Conservation (phyloP, 345 rosid genomes). For the Carallia pectinifolia region DNA sequence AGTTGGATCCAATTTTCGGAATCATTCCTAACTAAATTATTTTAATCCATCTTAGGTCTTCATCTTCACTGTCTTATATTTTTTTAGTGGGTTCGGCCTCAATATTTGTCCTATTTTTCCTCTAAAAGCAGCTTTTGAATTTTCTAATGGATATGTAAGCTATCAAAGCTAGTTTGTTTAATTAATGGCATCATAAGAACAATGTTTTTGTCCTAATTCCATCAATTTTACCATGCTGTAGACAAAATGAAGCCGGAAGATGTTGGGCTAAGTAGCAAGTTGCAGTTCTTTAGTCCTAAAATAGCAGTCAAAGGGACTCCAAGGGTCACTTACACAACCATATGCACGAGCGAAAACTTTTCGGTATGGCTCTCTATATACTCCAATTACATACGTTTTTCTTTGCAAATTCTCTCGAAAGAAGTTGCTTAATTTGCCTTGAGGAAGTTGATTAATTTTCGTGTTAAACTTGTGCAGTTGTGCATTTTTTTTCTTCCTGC, state of each 20-base stretch:
- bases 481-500: conserved; percentile 70
- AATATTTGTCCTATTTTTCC: too few species aligned
- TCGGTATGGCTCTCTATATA: conserved; percentile 36
- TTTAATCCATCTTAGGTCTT: too few species aligned
- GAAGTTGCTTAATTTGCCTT: neutral
- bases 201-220: neutral
- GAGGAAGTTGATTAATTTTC: neutral
- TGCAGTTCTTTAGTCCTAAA: conserved; percentile 40
- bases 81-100: too few species aligned
- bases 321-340: conserved; percentile 50
- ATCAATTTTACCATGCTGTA: conserved; percentile 6
- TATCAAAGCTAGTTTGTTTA: neutral
- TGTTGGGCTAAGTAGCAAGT: conserved; percentile 48
- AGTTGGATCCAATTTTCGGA: too few species aligned
- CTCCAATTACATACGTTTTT: neutral
- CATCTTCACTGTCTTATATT: too few species aligned
- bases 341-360: conserved; percentile 49
- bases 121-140: too few species aligned
- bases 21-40: too few species aligned
- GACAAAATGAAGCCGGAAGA: conserved; percentile 68
- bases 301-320: conserved; percentile 32
- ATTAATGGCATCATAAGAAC: neutral
- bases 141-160: neutral
- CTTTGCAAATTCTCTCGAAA: neutral
- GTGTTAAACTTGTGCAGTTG: conserved; percentile 34